Evolutionary conservation across 208 protist species (phyloP).

Genomic region (Acanthamoeba healyi): DNA sequence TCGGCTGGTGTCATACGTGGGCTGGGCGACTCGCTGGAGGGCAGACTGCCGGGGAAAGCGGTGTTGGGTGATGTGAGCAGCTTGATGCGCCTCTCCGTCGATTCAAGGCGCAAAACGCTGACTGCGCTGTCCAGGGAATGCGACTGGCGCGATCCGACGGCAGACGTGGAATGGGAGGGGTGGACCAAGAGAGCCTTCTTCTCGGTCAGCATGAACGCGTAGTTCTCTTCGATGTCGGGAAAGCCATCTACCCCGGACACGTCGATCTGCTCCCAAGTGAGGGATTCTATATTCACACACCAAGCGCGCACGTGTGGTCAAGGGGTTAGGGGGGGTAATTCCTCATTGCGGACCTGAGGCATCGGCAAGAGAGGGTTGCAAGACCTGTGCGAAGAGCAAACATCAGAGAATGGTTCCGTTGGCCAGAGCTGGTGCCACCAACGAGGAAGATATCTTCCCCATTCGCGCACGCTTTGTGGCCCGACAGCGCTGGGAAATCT

Average conservation of each 20-base stretch:
- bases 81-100: slow-evolving; percentile 33
- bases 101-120: slow-evolving; percentile 18
- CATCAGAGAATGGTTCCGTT: not conserved
- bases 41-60: not conserved
- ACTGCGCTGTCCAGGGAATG: slow-evolving; percentile 10
- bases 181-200: slow-evolving; percentile 49
- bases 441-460: slow-evolving; percentile 67
- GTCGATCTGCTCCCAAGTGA: slow-evolving; percentile 47
- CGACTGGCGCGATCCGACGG: not conserved
- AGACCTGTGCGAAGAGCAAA: slow-evolving; percentile 9
- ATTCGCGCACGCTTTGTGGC: slow-evolving; percentile 1
- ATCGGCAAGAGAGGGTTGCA: not conserved
- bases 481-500: slow-evolving; percentile 5
- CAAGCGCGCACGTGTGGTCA: too few relatives aligned
- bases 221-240: slow-evolving; percentile 38
- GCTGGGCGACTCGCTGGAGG: not conserved
- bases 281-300: not conserved
- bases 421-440: not conserved
- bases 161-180: not conserved
- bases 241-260: slow-evolving; percentile 4
- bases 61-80: not conserved
- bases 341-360: too few relatives aligned
- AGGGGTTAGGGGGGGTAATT: too few relatives aligned
- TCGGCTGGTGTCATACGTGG: not conserved
- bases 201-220: not conserved